Evolutionary conservation across 148 eudicot species (phyloP), one percentile per base, ranked within the genome.

Genomic region (Gaultheria prostrata): DNA sequence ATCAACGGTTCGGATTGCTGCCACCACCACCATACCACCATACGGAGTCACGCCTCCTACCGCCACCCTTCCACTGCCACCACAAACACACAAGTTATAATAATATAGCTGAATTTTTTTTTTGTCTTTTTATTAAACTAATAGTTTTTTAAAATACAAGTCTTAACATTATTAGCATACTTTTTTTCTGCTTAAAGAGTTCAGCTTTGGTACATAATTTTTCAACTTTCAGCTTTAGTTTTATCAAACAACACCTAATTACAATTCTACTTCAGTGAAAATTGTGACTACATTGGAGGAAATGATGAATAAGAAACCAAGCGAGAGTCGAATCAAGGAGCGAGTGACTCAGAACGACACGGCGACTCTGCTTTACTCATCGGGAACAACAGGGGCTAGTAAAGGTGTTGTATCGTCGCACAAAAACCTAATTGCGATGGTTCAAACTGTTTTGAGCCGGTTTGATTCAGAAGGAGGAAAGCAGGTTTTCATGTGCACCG

Each of bases 331-430:
- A 53, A 82, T 91, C 78, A 88, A 72, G 63, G 98, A 95, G 32
- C 84, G 89, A 76, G 95, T 97, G 45, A 56, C 86, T 3, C 98
- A 86, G 46, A 82, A 91, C 85, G 99, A 95, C 86, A 87, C 96
- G 1, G 99, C 99, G 0, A 90, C 96, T 63, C 85, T 97, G 73
- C 86, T 97, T 1, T 97, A 93, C 88, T 97, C 99, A 43, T 93
- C 98, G 8, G 99, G 99, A 20, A 97, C 99, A 4, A 97, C 98
- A 18, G 98, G 99, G 3, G 91, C 90, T 13, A 95, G 99, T 77
- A 97, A 97, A 89, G 99, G 99, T 24, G 99, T 97, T 3, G 83
- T 92, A 1, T 92, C 98, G 56, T 90, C 99, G 26, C 99, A 97
- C 77, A 39, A 90, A 74, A 97, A 92, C 86, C 85, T 95, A 70